Base-by-base conservation (phyloP, 2,329 filamentous ascomycete genomes). In the Emmonsiellopsis sp. region DNA sequence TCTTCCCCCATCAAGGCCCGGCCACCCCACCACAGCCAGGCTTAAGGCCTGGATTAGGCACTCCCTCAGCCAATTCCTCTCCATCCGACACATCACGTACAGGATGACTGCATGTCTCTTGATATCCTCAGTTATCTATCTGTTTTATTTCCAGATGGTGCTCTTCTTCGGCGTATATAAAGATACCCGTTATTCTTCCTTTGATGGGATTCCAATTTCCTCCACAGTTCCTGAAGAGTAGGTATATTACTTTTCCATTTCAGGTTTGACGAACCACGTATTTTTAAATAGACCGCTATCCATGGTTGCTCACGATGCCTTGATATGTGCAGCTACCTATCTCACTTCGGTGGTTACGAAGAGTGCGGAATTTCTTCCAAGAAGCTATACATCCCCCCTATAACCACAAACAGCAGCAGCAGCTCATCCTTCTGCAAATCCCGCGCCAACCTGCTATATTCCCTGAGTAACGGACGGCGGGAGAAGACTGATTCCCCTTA, bases 401-500 rank as follows among this genome's bases (percentile, higher is more conserved):
- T 44, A 11, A 38, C 5, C 11, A 42, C 40, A 44, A 46, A 58
- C 32, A 49, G 54, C 32, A 56, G 59, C 44, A 50, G 56, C 9
- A 47, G 54, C 45, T 55, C 57, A 42, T 52, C 54, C 9, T 71
- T 63, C 59, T 73, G 70, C 55, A 58, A 59, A 42, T 66, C 59
- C 47, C 66, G 71, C 41, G 62, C 63, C 40, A 61, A 59, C 4
- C 63, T 76, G 8, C 62, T 75, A 1, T 63, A 65, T 54, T 70
- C 71, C 13, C 65, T 76, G 62, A 73, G 70, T 55, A 62, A 65
- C 44, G 73, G 73, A 34, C 70, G 70, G 6, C 62, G 70, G 46
- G 62, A 71, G 61, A 70, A 71, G 9, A 71, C 70, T 54, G 70
- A 73, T 54, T 64, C 65, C 11, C 67, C 71, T 4, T 75, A 68